Base-by-base conservation (phyloP, 768 basidiomycete species). In the Mycena crocata region DNA sequence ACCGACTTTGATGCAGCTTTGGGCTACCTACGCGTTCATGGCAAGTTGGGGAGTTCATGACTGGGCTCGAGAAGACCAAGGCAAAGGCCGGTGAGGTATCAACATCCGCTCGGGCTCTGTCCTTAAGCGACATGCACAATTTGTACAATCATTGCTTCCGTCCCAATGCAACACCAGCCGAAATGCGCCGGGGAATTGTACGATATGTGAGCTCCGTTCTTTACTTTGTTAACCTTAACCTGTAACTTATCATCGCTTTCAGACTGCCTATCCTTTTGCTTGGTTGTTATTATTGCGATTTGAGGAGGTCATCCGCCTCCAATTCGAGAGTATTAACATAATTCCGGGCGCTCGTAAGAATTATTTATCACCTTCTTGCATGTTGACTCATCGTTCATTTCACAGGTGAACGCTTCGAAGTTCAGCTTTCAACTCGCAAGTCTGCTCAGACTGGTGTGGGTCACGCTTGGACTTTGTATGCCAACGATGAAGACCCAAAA, bases 61-160 rank as follows among this genome's bases (percentile, higher is more conserved):
- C 71, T 21, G 73, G 73, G 0, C 73, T 74, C 21, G 72, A 73
- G 64, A 72, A 72, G 57, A 68, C 63, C 15, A 73, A 73, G 49
- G 71, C 71, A 2, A 59, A 59, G 26, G 26, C 62, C 2, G 69
- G 71, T 5, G 69, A 74, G 57, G 65, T 70, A 26, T 72, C 71
- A 26, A 46, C 49, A 17, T 74, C 73, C 15, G 73, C 73, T 3
- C 46, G 71, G 2, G 72, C 73, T 12, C 37, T 74, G 9, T 35
- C 61, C 2, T 54, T 65, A 10, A 56, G 68, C 19, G 70, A 74
- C 40, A 73, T 74, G 46, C 67, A 71, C 50, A 48, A 40, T 6
- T 54, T 74, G 9, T 30, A 72, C 63, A 63, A 70, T 28, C 56
- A 55, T 8, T 72, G 67, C 26, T 10, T 49, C 17, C 26, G 39